Percentiles rank a stretch among this genome's conserved stretches.
These are phyloP conservation scores for Suhomyces kilbournensis DNA, from an alignment of 805 yeast species.

Conservation along the genomic window DNA sequence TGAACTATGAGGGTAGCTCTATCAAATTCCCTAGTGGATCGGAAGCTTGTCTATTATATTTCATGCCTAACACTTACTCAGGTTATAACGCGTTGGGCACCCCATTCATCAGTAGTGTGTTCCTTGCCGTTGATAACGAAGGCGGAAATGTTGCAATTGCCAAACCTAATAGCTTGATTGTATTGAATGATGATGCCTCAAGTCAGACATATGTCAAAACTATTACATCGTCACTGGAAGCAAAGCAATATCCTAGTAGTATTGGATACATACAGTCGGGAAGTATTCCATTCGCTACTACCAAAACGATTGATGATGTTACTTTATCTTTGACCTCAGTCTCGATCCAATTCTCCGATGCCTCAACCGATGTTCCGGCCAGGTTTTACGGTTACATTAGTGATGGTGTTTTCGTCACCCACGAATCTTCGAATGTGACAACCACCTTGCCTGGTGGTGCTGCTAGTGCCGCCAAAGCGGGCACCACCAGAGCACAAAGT, in stretches of 20 bases:
- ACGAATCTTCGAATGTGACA: neutral
- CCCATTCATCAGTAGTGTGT: slow-evolving; percentile 51
- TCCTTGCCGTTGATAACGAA: slow-evolving; percentile 64
- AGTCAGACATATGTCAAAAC: neutral
- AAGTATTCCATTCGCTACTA: slow-evolving; percentile 50
- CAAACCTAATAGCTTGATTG: slow-evolving; percentile 30
- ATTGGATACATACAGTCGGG: slow-evolving; percentile 37
- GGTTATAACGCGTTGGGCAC: slow-evolving; percentile 60
- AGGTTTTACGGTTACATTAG: slow-evolving; percentile 2
- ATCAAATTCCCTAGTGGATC: slow-evolving; percentile 53
- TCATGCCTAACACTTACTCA: slow-evolving; percentile 44
- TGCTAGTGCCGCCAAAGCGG: slow-evolving; percentile 3
- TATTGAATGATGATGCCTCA: neutral
- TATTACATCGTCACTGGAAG: neutral
- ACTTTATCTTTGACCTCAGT: slow-evolving; percentile 17
- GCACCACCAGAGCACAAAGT: neutral
- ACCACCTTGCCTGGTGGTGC: slow-evolving; percentile 2
- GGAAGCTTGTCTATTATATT: slow-evolving; percentile 53
- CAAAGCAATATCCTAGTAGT: slow-evolving; percentile 1
- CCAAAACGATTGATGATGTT: slow-evolving; percentile 1
- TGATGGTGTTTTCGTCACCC: slow-evolving; percentile 2
- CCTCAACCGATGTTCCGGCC: neutral
- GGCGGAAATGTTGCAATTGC: slow-evolving; percentile 56
- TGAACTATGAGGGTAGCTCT: slow-evolving; percentile 29
- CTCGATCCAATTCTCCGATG: neutral